Percentiles rank a stretch among this genome's conserved stretches.
phyloP scores from a whole-genome alignment of 495 filamentous ascomycete genomes.

The Sporormia fimetaria region DNA sequence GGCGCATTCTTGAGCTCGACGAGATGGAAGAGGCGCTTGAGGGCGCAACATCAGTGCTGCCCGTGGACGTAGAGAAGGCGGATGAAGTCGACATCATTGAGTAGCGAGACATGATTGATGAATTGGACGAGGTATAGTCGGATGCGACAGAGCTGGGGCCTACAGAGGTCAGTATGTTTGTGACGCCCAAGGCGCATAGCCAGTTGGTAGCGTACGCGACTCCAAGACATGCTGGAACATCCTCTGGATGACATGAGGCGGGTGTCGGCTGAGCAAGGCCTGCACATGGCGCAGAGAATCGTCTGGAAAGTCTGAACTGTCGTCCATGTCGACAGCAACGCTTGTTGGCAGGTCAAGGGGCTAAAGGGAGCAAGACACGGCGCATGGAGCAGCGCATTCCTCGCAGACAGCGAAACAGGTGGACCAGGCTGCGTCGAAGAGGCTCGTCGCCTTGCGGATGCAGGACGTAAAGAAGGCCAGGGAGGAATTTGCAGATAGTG shows the following conservation, averaged over 20 bases:
- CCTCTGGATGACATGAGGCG: conserved; percentile 17
- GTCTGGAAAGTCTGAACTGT: conserved; percentile 12
- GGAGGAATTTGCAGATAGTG: neutral
- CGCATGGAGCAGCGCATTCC: conserved; percentile 1
- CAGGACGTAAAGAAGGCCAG: too few relatives aligned
- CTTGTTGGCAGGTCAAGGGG: neutral
- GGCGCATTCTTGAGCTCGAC: conserved; percentile 8
- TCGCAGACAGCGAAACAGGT: too few relatives aligned
- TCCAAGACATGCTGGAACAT: conserved; percentile 21
- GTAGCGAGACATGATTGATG: neutral
- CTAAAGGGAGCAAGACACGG: neutral
- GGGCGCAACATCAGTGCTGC: conserved; percentile 11
- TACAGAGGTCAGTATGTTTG: neutral
- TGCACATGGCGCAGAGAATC: conserved; percentile 21
- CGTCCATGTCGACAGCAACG: conserved; percentile 13
- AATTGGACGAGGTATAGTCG: neutral
- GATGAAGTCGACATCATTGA: conserved; percentile 7
- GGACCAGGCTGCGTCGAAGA: too few relatives aligned
- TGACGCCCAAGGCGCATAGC: neutral
- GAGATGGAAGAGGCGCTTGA: conserved; percentile 18
- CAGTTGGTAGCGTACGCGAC: neutral
- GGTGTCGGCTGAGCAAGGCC: conserved; percentile 16
- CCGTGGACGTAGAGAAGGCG: conserved; percentile 13
- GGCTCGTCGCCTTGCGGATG: too few relatives aligned
- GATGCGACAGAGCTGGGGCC: conserved; percentile 16